A percentile compares a stretch with the other conserved stretches of the same genome.
phyloP scores from a whole-genome alignment of 495 filamentous ascomycete species.

The Tuber calosporum region DNA sequence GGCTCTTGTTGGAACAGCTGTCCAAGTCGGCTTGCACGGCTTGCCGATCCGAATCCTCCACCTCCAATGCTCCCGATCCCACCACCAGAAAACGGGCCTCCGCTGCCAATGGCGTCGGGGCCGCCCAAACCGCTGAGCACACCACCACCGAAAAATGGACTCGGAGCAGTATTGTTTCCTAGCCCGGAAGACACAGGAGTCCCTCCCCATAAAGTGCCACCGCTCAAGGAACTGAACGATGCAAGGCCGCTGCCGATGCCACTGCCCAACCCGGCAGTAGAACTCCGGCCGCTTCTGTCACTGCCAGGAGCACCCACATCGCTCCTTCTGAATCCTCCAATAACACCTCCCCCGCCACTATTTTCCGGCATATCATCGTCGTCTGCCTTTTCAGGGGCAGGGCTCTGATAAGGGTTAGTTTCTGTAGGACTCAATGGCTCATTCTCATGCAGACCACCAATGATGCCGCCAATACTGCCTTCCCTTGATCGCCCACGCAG shows the following conservation, averaged over 20 bases:
- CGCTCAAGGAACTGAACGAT: conserved; percentile 52
- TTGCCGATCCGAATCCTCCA: conserved; percentile 51
- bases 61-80: conserved; percentile 52
- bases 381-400: conserved; percentile 68
- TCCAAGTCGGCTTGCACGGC: conserved; percentile 70
- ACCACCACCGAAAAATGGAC: conserved; percentile 56
- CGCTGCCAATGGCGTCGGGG: conserved; percentile 51
- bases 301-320: conserved; percentile 44
- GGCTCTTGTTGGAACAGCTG: conserved; percentile 88
- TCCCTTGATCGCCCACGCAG: conserved; percentile 47
- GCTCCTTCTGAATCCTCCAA: conserved; percentile 42
- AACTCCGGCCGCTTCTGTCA: conserved; percentile 44
- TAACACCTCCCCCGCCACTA: conserved; percentile 50
- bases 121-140: conserved; percentile 62
- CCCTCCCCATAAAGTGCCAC: conserved; percentile 57
- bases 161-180: conserved; percentile 52
- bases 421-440: conserved; percentile 85
- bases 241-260: conserved; percentile 51
- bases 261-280: conserved; percentile 46
- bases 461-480: conserved; percentile 50
- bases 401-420: conserved; percentile 96
- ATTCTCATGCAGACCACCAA: conserved; percentile 48
- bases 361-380: conserved; percentile 55
- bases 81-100: conserved; percentile 47
- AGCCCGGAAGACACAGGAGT: conserved; percentile 68